Percentiles rank a stretch among this genome's conserved stretches.
These are phyloP conservation scores for Aspergillus thermomutatus DNA, from an alignment of 2,329 filamentous ascomycete genomes.

Conservation along the genomic window DNA sequence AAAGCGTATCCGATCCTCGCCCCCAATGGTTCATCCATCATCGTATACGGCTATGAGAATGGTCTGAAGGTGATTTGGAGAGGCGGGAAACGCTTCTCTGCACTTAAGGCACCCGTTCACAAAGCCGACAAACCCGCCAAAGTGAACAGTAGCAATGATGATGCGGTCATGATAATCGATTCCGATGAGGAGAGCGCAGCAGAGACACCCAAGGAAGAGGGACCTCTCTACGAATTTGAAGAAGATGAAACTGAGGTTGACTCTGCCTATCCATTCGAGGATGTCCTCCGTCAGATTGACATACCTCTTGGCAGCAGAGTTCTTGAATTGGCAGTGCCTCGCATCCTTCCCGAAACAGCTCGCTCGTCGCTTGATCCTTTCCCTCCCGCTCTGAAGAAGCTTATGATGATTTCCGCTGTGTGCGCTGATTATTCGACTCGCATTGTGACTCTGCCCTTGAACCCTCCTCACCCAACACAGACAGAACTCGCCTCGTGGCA, in stretches of 20 bases:
- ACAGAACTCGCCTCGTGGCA: slow-evolving; percentile 35
- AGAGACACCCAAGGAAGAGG: slow-evolving; percentile 23
- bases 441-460: slow-evolving; percentile 53
- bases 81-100: slow-evolving; percentile 51
- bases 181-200: slow-evolving; percentile 52
- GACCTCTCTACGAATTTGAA: slow-evolving; percentile 44
- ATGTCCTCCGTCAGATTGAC: slow-evolving; percentile 54
- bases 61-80: slow-evolving; percentile 60
- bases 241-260: slow-evolving; percentile 56
- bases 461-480: slow-evolving; percentile 47
- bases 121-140: slow-evolving; percentile 24
- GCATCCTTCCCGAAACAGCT: slow-evolving; percentile 41
- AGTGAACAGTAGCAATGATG: slow-evolving; percentile 26
- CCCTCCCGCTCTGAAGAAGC: slow-evolving; percentile 47
- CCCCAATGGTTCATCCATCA: slow-evolving; percentile 60
- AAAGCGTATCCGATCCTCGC: slow-evolving; percentile 57
- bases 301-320: slow-evolving; percentile 54
- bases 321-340: slow-evolving; percentile 49
- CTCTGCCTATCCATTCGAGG: slow-evolving; percentile 52
- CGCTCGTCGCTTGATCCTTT: slow-evolving; percentile 41
- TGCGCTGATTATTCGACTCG: slow-evolving; percentile 57
- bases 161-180: slow-evolving; percentile 55
- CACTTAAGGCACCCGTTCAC: slow-evolving; percentile 21
- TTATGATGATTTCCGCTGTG: slow-evolving; percentile 52
- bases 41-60: slow-evolving; percentile 58